A percentile compares a stretch with the other conserved stretches of the same genome.
Conservation (phyloP, 2,329 filamentous ascomycete genomes). For the Colletotrichum simmondsii region DNA sequence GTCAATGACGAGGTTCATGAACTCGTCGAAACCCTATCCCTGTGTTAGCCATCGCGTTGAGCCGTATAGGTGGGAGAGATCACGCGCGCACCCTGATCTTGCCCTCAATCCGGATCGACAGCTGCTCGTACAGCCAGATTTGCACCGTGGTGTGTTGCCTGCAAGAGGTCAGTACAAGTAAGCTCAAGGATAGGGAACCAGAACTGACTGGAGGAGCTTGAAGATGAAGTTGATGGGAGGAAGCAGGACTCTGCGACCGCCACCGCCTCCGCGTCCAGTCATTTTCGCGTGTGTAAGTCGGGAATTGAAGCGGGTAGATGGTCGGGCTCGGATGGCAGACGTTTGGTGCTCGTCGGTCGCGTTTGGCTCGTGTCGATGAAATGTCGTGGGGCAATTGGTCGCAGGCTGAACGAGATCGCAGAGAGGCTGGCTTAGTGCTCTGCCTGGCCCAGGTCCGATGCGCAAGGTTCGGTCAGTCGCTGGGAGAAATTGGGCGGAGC, state of each 20-base stretch:
- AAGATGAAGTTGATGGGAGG: constrained; percentile 68
- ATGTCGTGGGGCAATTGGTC: constrained; percentile 9
- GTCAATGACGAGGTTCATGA: constrained; percentile 98
- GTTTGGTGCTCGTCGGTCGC: background rate
- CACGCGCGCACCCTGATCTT: constrained; percentile 83
- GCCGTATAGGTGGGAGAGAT: too few species aligned
- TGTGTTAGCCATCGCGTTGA: constrained; percentile 31
- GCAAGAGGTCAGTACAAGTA: background rate
- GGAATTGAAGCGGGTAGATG: background rate
- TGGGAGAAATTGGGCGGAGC: constrained; percentile 15
- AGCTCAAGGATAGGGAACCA: constrained; percentile 21
- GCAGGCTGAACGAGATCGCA: constrained; percentile 1
- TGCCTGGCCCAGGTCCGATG: background rate
- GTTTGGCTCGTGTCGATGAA: background rate
- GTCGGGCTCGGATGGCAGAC: background rate
- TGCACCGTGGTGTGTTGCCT: constrained; percentile 81
- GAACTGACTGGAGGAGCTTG: constrained; percentile 80
- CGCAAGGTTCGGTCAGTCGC: background rate
- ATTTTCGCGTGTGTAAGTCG: constrained; percentile 47
- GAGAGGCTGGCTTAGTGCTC: constrained; percentile 10
- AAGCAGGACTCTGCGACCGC: constrained; percentile 69
- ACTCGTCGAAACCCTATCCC: constrained; percentile 92
- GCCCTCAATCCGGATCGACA: constrained; percentile 93
- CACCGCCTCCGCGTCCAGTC: constrained; percentile 70
- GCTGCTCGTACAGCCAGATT: constrained; percentile 97